phyloP scores from a whole-genome alignment of 208 protist species.

The Borovskyia barvae region DNA sequence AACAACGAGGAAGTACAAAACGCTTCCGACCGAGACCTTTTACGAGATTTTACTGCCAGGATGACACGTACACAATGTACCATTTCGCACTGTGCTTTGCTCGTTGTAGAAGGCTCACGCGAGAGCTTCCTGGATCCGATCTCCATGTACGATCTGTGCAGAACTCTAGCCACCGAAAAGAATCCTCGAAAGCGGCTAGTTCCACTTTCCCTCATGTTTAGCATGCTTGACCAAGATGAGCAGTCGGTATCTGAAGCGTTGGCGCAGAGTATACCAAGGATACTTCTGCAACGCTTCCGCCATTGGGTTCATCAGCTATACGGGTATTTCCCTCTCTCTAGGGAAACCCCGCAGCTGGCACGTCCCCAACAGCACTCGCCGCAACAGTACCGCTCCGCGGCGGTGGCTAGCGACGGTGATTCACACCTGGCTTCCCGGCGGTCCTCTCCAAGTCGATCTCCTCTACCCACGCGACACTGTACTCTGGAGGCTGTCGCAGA shows the following conservation, averaged over 20 bases:
- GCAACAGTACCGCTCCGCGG: conserved; percentile 24
- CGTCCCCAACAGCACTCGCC: conserved; percentile 13
- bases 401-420: conserved; percentile 21
- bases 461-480: not conserved
- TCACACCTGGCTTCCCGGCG: conserved; percentile 13
- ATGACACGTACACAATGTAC: conserved; percentile 59
- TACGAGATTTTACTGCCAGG: conserved; percentile 34
- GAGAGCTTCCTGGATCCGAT: conserved; percentile 83
- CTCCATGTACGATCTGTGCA: conserved; percentile 75
- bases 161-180: conserved; percentile 61
- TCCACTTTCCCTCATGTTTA: conserved; percentile 77
- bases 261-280: conserved; percentile 44
- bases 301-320: conserved; percentile 74
- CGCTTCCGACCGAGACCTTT: conserved; percentile 13
- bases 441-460: conserved; percentile 16
- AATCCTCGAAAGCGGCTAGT: conserved; percentile 65
- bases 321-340: conserved; percentile 28
- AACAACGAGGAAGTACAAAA: conserved; percentile 25
- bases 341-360: not conserved
- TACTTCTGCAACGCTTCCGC: conserved; percentile 64
- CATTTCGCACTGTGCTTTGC: conserved; percentile 52
- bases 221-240: conserved; percentile 82
- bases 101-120: conserved; percentile 77
- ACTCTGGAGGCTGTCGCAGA: not conserved
- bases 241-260: conserved; percentile 64